Conservation (phyloP, 2,329 filamentous ascomycete genomes). For the Tolypocladium cylindrosporum region DNA sequence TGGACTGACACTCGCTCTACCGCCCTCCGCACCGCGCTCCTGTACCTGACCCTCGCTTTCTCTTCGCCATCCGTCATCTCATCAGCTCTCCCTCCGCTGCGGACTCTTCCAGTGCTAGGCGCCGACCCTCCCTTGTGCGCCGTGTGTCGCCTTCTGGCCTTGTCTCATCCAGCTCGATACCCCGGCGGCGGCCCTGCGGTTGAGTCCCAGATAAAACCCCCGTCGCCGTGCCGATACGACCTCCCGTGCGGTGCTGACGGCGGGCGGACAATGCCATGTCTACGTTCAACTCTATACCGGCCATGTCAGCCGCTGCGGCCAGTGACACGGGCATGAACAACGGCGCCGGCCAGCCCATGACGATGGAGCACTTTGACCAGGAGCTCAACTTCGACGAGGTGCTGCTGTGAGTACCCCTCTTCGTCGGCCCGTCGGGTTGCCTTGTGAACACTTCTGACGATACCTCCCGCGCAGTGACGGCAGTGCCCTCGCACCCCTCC, state of each 20-base stretch:
- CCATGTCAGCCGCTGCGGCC: constrained; percentile 33
- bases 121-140: not conserved
- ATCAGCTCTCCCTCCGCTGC: not conserved
- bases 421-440: not conserved
- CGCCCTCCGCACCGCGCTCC: not conserved
- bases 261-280: constrained; percentile 42
- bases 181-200: not conserved
- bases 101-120: not conserved
- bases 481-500: constrained; percentile 24
- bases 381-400: constrained; percentile 46
- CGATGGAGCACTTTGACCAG: constrained; percentile 41
- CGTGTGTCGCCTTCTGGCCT: not conserved
- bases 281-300: constrained; percentile 46
- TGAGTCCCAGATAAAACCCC: not conserved
- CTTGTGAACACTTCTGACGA: not conserved
- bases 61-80: not conserved
- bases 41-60: not conserved
- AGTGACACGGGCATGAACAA: constrained; percentile 35
- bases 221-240: constrained; percentile 3
- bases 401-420: constrained; percentile 35
- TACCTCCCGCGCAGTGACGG: constrained; percentile 16
- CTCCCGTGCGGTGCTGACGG: constrained; percentile 16
- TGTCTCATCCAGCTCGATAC: not conserved
- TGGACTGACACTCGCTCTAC: not conserved
- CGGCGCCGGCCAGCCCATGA: constrained; percentile 25